Evolutionary conservation across 1,284 basidiomycete genomes (phyloP), one percentile per base, ranked within the genome.

Genomic region (Coniophora puteana): DNA sequence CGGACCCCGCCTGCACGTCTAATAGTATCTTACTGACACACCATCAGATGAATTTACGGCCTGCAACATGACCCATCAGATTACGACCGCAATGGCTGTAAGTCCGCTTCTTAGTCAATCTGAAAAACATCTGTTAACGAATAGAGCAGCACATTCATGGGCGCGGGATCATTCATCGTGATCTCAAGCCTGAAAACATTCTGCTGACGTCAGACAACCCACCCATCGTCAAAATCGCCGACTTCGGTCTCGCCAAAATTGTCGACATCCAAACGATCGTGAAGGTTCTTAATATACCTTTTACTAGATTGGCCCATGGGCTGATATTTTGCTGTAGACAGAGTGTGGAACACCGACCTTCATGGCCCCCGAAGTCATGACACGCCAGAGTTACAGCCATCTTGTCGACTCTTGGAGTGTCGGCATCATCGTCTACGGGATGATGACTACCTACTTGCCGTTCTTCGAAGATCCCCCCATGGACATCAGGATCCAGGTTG

Each of bases 341-440:
- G 86, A 87, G 81, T 92, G 89, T 53, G 89, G 89, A 8, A 92
- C 89, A 0, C 89, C 89, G 0, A 78, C 74, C 40, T 93, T 93
- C 55, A 76, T 93, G 4, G 89, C 89, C 1, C 89, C 89, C 1
- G 89, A 93, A 58, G 89, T 97, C 22, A 85, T 95, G n/a, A 72
- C 76, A 55, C 84, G 88, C 51, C 67, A 76, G 32, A 90, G 91
- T 2, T 96, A 96, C 56, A 76, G 84, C 53, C 77, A 83, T 44
- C 67, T 84, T 13, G 93, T 95, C 36, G 93, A 97, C 58, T 91
- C 88, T 49, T 97, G 91, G 91, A 93, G 90, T 36, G 78, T 92
- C 16, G 93, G 93, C 5, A 90, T 94, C 13, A 94, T 96, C 40
- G 78, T 95, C 1, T 96, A 82, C 52, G 82, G 83, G 30, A 91